Percentiles rank a stretch among this genome's conserved stretches.
Conservation (phyloP, 202 grass and related monocot species). For the Elaeis oleifera region DNA sequence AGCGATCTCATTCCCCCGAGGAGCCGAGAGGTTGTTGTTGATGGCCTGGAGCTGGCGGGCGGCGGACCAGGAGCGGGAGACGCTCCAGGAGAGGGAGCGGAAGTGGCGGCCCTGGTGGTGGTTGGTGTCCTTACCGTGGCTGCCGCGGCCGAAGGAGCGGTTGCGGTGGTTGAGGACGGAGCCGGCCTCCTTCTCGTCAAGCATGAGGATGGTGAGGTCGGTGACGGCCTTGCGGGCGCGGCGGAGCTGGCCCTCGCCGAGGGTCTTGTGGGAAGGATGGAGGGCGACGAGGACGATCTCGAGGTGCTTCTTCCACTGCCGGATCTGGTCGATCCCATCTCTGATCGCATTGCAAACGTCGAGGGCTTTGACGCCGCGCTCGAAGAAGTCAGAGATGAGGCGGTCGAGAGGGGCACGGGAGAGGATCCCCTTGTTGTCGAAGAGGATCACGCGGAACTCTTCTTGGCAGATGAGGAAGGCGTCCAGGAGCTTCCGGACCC, state of each 20-base stretch:
- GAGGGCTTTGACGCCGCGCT: conserved; percentile 18
- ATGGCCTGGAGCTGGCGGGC: conserved; percentile 1
- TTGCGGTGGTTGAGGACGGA: not conserved
- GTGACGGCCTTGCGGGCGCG: not conserved
- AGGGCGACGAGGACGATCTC: conserved; percentile 15
- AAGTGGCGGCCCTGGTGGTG: not conserved
- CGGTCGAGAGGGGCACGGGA: conserved; percentile 11
- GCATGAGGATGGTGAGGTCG: conserved; percentile 1
- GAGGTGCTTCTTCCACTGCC: conserved; percentile 9
- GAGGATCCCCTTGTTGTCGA: conserved; percentile 6
- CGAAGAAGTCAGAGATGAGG: conserved; percentile 10
- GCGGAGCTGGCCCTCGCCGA: conserved; percentile 9
- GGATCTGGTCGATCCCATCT: conserved; percentile 13
- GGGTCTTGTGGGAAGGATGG: too few species aligned
- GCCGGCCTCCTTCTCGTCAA: not conserved
- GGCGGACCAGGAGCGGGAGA: conserved; percentile 5
- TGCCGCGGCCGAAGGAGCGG: not conserved
- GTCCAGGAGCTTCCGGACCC: conserved; percentile 12
- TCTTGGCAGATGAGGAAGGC: conserved; percentile 11
- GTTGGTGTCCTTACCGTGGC: not conserved
- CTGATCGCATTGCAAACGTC: conserved; percentile 17
- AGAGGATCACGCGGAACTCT: conserved; percentile 20
- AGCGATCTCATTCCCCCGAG: not conserved
- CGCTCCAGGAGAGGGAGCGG: conserved; percentile 3
- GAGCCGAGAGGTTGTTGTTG: not conserved